A percentile compares a stretch with the other conserved stretches of the same genome.
These are phyloP conservation scores for Globisporangium camurandrum DNA, from an alignment of 352 stramenopile genomes.

Conservation along the genomic window DNA sequence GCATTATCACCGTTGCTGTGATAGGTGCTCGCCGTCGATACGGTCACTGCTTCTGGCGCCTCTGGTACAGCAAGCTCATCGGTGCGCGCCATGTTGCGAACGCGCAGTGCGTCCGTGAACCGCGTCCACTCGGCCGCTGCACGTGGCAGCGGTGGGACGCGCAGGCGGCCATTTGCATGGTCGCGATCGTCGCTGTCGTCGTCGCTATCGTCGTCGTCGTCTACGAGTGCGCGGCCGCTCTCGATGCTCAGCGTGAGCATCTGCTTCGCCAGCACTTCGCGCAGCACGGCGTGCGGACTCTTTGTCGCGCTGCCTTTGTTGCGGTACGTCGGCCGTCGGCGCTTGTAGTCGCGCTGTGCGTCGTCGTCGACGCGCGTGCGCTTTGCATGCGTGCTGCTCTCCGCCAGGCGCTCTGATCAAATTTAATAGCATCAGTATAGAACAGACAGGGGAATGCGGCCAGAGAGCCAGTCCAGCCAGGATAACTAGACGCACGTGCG, in stretches of 20 bases:
- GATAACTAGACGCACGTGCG: slow-evolving; percentile 7
- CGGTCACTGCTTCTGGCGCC: background rate
- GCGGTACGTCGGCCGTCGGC: slow-evolving; percentile 47
- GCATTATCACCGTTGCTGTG: too few relatives aligned
- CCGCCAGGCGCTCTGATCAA: background rate
- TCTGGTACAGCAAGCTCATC: too few relatives aligned
- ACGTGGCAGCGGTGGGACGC: background rate
- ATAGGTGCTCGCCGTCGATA: background rate
- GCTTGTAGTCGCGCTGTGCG: slow-evolving; percentile 29
- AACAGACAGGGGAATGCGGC: too few relatives aligned
- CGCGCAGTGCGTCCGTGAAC: slow-evolving; percentile 12
- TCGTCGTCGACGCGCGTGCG: slow-evolving; percentile 2
- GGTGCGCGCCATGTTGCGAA: slow-evolving; percentile 14
- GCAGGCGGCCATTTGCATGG: background rate
- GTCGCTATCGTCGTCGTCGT: background rate
- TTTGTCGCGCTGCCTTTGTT: slow-evolving; percentile 29
- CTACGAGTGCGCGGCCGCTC: slow-evolving; percentile 24
- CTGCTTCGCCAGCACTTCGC: slow-evolving; percentile 56
- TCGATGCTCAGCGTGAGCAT: slow-evolving; percentile 50
- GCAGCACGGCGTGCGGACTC: slow-evolving; percentile 30
- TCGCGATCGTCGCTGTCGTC: too few relatives aligned
- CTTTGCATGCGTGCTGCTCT: background rate
- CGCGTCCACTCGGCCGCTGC: slow-evolving; percentile 8
- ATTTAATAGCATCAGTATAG: background rate
- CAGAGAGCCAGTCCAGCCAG: background rate